Conservation (phyloP, 108 stramenopile species). For the Epithemia pelagica region DNA sequence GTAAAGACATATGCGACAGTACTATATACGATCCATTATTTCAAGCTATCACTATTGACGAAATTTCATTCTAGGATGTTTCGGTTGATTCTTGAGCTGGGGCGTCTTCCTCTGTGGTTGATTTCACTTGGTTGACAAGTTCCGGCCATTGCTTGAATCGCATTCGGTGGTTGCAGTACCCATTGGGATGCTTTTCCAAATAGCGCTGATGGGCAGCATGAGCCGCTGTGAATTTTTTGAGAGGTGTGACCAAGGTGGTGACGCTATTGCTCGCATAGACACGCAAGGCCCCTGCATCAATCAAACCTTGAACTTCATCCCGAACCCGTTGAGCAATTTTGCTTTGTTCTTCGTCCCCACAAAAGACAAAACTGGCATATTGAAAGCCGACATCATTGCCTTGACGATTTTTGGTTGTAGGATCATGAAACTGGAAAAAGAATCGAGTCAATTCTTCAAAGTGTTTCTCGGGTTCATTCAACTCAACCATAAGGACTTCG, state of each 20-base stretch:
- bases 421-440: conserved; percentile 85
- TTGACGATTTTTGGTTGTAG: conserved; percentile 82
- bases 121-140: conserved; percentile 1
- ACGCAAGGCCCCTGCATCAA: conserved; percentile 32
- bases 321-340: conserved; percentile 53
- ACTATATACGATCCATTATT: too few species aligned
- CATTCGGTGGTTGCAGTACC: conserved; percentile 75
- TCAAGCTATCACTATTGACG: too few species aligned
- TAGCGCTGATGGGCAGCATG: conserved; percentile 77
- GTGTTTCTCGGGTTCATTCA: conserved; percentile 22
- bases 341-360: conserved; percentile 44
- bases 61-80: too few species aligned
- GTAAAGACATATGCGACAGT: too few species aligned
- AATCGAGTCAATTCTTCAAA: conserved; percentile 69
- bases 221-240: conserved; percentile 52
- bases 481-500: conserved; percentile 59
- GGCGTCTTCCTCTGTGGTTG: too few species aligned
- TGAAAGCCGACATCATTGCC: conserved; percentile 88
- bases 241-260: conserved; percentile 29
- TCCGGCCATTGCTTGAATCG: conserved; percentile 53
- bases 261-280: conserved; percentile 25
- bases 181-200: conserved; percentile 60
- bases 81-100: neutral
- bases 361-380: conserved; percentile 76
- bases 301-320: conserved; percentile 35